These are phyloP conservation scores for Dactylonectria macrodidyma DNA, from an alignment of 2,329 filamentous ascomycete species.

Conservation along the genomic window DNA sequence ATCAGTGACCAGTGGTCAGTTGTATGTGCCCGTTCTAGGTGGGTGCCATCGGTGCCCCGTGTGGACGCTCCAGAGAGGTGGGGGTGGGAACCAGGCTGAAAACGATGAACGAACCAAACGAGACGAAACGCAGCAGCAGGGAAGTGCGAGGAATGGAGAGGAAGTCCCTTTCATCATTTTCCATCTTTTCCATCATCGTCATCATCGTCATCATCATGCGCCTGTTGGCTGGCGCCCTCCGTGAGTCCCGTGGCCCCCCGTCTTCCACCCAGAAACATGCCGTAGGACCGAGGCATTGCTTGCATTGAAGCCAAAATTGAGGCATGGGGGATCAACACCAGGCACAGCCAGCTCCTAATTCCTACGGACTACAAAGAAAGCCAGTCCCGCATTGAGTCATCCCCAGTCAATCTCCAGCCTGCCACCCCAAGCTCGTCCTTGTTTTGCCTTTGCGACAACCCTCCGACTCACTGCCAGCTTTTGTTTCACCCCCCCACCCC, in stretches of 20 bases:
- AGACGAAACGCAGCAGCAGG: slow-evolving; percentile 22
- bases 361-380: too few relatives aligned
- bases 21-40: too few relatives aligned
- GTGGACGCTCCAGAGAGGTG: slow-evolving; percentile 10
- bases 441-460: slow-evolving; percentile 1
- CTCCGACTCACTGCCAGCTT: not conserved
- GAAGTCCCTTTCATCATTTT: slow-evolving; percentile 28
- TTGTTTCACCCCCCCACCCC: slow-evolving; percentile 12
- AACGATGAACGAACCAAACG: slow-evolving; percentile 15
- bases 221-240: slow-evolving; percentile 4
- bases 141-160: slow-evolving; percentile 33
- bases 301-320: not conserved
- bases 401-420: slow-evolving; percentile 18
- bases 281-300: not conserved
- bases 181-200: slow-evolving; percentile 17
- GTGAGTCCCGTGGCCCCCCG: not conserved
- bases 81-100: slow-evolving; percentile 12
- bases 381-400: slow-evolving; percentile 26
- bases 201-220: slow-evolving; percentile 45
- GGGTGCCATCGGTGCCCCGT: slow-evolving; percentile 1
- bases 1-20: too few relatives aligned
- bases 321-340: not conserved
- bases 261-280: slow-evolving; percentile 1
- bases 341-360: not conserved
- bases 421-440: not conserved